Percentiles rank a stretch among this genome's conserved stretches.
These are phyloP conservation scores for Pyrus hybrid DNA, from an alignment of 331 rosid species.

Conservation along the genomic window DNA sequence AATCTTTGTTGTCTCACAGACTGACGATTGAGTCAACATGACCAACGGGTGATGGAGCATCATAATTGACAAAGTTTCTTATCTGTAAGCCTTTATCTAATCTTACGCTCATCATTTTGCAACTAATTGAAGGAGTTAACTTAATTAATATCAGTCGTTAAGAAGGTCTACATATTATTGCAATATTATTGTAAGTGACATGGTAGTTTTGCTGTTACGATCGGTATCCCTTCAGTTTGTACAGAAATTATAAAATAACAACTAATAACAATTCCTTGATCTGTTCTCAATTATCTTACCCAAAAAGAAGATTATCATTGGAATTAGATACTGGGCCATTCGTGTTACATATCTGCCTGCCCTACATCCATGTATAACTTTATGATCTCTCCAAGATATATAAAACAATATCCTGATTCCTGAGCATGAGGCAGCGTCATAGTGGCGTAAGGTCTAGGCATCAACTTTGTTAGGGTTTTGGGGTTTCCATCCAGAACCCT, in stretches of 20 bases:
- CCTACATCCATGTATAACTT: background rate
- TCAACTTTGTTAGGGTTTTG: background rate
- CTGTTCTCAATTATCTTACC: background rate
- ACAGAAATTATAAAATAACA: background rate
- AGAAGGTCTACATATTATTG: background rate
- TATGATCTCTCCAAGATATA: background rate
- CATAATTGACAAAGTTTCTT: background rate
- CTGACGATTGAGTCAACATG: background rate
- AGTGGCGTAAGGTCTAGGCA: background rate
- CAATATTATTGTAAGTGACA: no score
- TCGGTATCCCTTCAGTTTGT: background rate
- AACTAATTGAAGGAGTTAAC: background rate
- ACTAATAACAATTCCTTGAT: background rate
- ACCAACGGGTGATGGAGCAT: background rate
- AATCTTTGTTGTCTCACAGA: background rate
- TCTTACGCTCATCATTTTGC: background rate
- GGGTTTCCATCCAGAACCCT: background rate
- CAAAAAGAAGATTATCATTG: background rate
- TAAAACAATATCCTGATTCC: background rate
- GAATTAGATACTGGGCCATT: background rate
- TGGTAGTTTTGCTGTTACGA: no score
- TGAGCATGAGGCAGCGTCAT: background rate
- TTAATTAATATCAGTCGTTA: background rate
- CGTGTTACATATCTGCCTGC: background rate
- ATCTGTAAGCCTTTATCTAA: background rate